Conservation (phyloP, 371 early-diverging fungal genomes). For the Pancytospora philotis region DNA sequence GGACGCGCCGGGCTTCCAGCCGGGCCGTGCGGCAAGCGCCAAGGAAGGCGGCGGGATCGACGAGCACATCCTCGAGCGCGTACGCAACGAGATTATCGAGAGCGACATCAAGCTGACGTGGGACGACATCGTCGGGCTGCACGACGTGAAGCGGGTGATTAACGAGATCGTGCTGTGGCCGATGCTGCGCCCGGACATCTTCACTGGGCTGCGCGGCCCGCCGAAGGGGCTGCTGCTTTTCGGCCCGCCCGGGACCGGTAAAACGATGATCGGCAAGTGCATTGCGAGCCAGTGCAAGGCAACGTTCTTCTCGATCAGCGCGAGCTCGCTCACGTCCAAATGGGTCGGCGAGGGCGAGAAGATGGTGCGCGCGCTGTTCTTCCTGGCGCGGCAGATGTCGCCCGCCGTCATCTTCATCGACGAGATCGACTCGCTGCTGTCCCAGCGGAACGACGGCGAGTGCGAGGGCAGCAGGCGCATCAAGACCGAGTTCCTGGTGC, state of each 20-base stretch:
- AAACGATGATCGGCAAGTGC: conserved; percentile 79
- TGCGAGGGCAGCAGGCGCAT: conserved; percentile 73
- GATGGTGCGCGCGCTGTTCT: conserved; percentile 79
- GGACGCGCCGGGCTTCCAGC: conserved; percentile 7
- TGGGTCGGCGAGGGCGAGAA: conserved; percentile 91
- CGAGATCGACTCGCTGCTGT: conserved; percentile 76
- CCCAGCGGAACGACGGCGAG: conserved; percentile 75
- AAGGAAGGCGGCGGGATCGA: conserved; percentile 31
- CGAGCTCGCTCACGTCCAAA: conserved; percentile 76
- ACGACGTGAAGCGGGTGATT: conserved; percentile 71
- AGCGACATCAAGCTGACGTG: conserved; percentile 55
- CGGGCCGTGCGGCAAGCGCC: not conserved
- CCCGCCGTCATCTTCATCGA: conserved; percentile 78
- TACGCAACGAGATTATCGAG: conserved; percentile 52
- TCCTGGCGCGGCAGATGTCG: conserved; percentile 70
- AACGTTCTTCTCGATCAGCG: conserved; percentile 75
- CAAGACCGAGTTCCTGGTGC: conserved; percentile 72
- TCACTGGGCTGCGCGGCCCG: conserved; percentile 70
- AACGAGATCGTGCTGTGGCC: conserved; percentile 71
- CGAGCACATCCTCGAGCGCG: conserved; percentile 42
- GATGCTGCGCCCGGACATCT: conserved; percentile 71
- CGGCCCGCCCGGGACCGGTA: conserved; percentile 68
- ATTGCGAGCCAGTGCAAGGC: conserved; percentile 78
- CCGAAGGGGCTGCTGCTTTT: conserved; percentile 66
- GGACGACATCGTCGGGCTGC: conserved; percentile 79